Base-by-base conservation (phyloP, 495 filamentous ascomycete species). In the Hypoxylon rickii region DNA sequence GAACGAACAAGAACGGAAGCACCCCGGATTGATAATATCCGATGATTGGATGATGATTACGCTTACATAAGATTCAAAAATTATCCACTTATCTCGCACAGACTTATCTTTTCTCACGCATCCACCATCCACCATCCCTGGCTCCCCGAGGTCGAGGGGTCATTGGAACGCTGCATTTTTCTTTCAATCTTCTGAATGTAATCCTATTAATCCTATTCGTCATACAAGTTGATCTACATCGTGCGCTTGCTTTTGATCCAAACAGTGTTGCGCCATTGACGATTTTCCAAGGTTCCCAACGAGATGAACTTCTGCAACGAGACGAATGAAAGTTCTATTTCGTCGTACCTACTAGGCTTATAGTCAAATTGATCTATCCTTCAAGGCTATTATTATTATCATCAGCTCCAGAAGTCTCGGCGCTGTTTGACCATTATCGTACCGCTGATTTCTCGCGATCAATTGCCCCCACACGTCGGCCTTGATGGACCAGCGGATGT, bases 131-230 rank as follows among this genome's bases (percentile, higher is more conserved):
- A n/a, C n/a, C n/a, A n/a, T n/a, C n/a, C n/a, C n/a, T n/a, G n/a
- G n/a, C n/a, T n/a, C n/a, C n/a, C n/a, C n/a, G n/a, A n/a, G n/a
- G n/a, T n/a, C n/a, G n/a, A n/a, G n/a, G n/a, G n/a, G n/a, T n/a
- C n/a, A n/a, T n/a, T n/a, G n/a, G n/a, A n/a, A n/a, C n/a, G n/a
- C n/a, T n/a, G n/a, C n/a, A n/a, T n/a, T n/a, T n/a, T n/a, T n/a
- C n/a, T n/a, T n/a, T n/a, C n/a, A n/a, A n/a, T n/a, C n/a, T n/a
- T n/a, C n/a, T n/a, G n/a, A n/a, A n/a, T n/a, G n/a, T n/a, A n/a
- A n/a, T n/a, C n/a, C n/a, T n/a, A n/a, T n/a, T n/a, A 22, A 36
- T 51, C 33, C 26, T 31, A 61, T 55, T 56, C 46, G 58, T 51
- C 45, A 21, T 51, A 18, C 2, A 3, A 21, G 57, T 49, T 42